phyloP scores from a whole-genome alignment of 345 rosid genomes.

The Eucalyptus pauciflora region DNA sequence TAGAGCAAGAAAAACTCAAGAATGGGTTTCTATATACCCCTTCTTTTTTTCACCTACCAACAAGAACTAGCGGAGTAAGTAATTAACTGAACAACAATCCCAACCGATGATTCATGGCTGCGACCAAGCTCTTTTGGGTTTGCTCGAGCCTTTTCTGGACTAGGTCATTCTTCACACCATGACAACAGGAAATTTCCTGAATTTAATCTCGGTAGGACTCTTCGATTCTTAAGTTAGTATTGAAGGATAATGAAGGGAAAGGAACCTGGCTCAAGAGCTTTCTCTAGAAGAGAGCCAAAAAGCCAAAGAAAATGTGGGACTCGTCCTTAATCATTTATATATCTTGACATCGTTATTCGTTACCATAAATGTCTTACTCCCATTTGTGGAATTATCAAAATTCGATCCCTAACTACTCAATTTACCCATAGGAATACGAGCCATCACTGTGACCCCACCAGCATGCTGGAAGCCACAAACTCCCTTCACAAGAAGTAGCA shows the following conservation, averaged over 20 bases:
- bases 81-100: not conserved
- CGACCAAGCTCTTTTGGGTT: not conserved
- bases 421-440: accelerated
- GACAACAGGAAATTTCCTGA: not conserved
- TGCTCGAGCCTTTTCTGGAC: not conserved
- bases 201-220: not conserved
- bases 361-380: not conserved
- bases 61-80: no score
- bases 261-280: not conserved
- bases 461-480: not conserved
- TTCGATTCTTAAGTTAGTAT: no score
- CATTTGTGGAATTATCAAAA: not conserved
- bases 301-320: not conserved
- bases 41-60: no score
- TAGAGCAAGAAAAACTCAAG: not conserved
- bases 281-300: not conserved
- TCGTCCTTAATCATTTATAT: not conserved
- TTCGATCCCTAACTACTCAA: not conserved
- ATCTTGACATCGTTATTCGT: not conserved
- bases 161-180: not conserved
- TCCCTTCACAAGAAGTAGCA: not conserved
- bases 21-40: not conserved
- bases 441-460: accelerated
- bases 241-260: not conserved
- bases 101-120: not conserved